Conservation (phyloP, 345 rosid genomes). For the Citrus hindsii region DNA sequence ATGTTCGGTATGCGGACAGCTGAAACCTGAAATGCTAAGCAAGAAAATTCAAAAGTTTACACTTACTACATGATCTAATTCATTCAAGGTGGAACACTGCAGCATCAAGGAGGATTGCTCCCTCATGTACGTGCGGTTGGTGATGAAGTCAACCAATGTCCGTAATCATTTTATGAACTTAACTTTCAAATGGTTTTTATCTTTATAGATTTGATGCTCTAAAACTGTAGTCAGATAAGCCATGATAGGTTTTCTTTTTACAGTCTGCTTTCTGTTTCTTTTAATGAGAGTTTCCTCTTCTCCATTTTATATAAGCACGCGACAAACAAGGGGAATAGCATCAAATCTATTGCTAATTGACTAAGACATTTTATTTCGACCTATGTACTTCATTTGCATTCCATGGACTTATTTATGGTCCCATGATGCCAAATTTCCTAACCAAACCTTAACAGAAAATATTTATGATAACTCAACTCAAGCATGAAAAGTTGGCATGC, state of each 20-base stretch:
- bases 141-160: background rate
- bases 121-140: background rate
- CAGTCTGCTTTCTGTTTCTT: background rate
- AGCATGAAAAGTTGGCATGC: slow-evolving; percentile 18
- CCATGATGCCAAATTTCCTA: slow-evolving; percentile 13
- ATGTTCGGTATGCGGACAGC: background rate
- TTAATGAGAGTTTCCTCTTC: background rate
- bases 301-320: background rate
- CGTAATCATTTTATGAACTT: background rate
- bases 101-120: background rate
- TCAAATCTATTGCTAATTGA: background rate
- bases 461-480: background rate
- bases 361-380: slow-evolving; percentile 15
- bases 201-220: background rate
- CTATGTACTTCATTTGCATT: slow-evolving; percentile 7
- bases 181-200: background rate
- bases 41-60: background rate
- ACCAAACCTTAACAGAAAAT: slow-evolving; percentile 35
- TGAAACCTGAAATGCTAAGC: background rate
- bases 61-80: background rate
- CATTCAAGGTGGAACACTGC: background rate
- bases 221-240: background rate
- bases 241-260: background rate
- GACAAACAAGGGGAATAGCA: background rate
- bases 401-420: slow-evolving; percentile 24